Conservation (phyloP, 345 rosid genomes). For the Linum tenue region DNA sequence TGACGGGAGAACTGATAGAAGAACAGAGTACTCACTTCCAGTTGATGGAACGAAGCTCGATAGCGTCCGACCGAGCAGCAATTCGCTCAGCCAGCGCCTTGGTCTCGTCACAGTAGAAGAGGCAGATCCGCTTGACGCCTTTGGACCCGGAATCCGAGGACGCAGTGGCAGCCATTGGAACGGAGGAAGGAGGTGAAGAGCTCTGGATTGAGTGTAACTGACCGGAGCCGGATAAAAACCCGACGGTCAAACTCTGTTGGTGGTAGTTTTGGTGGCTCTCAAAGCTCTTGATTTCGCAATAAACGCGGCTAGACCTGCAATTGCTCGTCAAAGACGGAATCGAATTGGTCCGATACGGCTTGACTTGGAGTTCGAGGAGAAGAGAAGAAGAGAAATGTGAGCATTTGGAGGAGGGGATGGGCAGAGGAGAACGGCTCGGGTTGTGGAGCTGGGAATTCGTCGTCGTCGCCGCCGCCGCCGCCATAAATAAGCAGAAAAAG, state of each 20-base stretch:
- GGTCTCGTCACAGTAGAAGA: constrained; percentile 71
- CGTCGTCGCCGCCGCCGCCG: constrained; percentile 14
- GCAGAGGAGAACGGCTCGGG: not conserved
- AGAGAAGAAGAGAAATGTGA: not conserved
- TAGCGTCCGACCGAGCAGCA: constrained; percentile 60
- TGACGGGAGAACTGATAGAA: too few relatives aligned
- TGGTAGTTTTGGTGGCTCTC: constrained; percentile 29
- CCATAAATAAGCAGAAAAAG: too few relatives aligned
- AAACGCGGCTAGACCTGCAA: not conserved
- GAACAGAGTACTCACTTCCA: constrained; percentile 48
- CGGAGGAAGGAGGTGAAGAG: constrained; percentile 22
- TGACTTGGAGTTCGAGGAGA: not conserved
- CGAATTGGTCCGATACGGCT: not conserved
- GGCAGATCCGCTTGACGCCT: constrained; percentile 50
- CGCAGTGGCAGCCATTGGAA: constrained; percentile 43
- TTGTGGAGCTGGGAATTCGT: constrained; percentile 1
- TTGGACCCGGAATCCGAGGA: constrained; percentile 41
- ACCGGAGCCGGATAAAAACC: constrained; percentile 42
- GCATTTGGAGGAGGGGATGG: not conserved
- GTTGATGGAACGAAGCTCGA: constrained; percentile 71
- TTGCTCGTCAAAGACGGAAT: not conserved
- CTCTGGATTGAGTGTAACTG: constrained; percentile 32
- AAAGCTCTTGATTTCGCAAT: constrained; percentile 47
- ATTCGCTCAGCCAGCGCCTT: constrained; percentile 71
- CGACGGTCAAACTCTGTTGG: constrained; percentile 32